Base-by-base conservation (phyloP, 2,329 filamentous ascomycete species). In the Penicillium sp. region DNA sequence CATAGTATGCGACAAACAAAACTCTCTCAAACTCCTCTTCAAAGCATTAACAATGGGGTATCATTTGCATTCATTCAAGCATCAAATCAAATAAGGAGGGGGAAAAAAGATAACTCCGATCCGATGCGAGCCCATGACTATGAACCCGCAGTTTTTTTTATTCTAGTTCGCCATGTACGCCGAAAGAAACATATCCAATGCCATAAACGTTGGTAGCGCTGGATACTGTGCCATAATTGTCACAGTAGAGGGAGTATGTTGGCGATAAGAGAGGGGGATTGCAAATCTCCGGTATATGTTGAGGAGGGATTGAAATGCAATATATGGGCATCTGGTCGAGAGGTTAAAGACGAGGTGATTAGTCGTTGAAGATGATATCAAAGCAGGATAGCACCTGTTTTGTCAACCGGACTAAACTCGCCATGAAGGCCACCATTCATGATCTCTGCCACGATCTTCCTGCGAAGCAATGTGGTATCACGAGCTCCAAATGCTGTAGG, bases 391-490 rank as follows among this genome's bases (percentile, higher is more conserved):
- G 61, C 53, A 14, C 67, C 68, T 21, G 33, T 43, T 33, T 51
- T 52, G 27, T 62, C 65, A 7, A 52, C 43, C 8, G 75, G 76
- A 29, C 69, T 68, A 53, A 79, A 78, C 13, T 77, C 77, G 33
- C 74, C 77, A 21, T 71, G 66, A 24, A 81, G 74, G 4, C 76
- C 77, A 4, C 78, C 77, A 56, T 75, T 76, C 56, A 79, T 71
- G 44, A 81, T 63, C 63, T 81, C 79, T 6, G 77, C 79, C 45
- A 81, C 77, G 47, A 82, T 80, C 60, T 79, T 75, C 59, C 64
- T 68, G 46, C 79, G 73, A 59, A 81, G 69, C 19, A 73, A 57
- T 10, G 65, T 62, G 37, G 79, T 79, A 54, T 80, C 72, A 5
- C 52, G 54, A 5, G 78, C 69, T 13, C 71, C 69, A 59, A 79